Evolutionary conservation across 208 protist genomes (phyloP), one percentile per base, ranked within the genome.

Genomic region (Trypanosomatidae sp.): DNA sequence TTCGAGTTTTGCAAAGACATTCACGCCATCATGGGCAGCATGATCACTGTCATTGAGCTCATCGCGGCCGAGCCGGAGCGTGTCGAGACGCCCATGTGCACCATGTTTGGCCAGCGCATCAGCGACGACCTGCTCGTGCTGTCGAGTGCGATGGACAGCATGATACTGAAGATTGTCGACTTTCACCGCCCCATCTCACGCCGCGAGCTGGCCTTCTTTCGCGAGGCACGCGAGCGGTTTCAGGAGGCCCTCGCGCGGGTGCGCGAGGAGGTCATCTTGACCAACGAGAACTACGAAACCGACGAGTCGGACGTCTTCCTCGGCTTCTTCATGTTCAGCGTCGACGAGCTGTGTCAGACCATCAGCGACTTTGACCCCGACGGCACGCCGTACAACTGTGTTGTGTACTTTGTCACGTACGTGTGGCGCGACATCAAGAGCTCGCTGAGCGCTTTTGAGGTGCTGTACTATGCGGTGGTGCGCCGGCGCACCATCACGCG

Each of bases 271-370:
- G 72, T 93, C 26, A 86, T 93, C 45, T 61, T 93, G 44, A 82
- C 66, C 52, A 93, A 93, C 56, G 84, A 93, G 46, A 71, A 84
- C 56, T 93, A 93, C 56, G 77, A 93, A 45, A 88, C 79, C 2
- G 77, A 88, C 53, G 74, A 89, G 59, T 80, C 84, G 21, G 84
- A 93, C 61, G 71, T 93, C 23, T 74, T 83, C 18, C 56, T 93
- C 1, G 84, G 84, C 21, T 88, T 87, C 47, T 93, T 93, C 61
- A 82, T 93, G 76, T 93, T 93, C 68, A 84, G 71, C 61, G 61
- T 93, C 13, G 77, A 89, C 42, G 79, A 88, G 51, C 61, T 93
- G 23, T 88, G 77, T 58, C 79, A 93, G 62, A 64, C 71, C 30
- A 89, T 93, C 47, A 61, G 55, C 39, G 67, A 67, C 45, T 93